Evolutionary conservation across 257 asterid genomes (phyloP), one percentile per base, ranked within the genome.

Genomic region (Pogostemon cablin): DNA sequence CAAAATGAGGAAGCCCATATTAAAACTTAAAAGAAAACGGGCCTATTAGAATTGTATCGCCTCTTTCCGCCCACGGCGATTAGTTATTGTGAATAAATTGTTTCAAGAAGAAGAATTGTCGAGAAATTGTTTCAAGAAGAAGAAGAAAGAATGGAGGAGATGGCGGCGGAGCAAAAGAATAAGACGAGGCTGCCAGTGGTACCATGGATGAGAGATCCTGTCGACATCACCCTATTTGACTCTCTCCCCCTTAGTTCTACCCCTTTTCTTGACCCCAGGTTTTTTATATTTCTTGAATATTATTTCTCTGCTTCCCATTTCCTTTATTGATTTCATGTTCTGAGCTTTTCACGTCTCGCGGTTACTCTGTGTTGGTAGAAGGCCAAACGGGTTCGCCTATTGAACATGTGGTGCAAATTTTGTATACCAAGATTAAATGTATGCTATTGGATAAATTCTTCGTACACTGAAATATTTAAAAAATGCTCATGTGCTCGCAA

Each of bases 161-260:
- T n/a, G 63, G 73, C 40, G 32, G 44, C 35, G 46, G 69, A 76
- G 75, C 55, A 39, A 43, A 77, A 79, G 79, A 82, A 68, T 80
- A 84, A 67, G 78, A 80, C 53, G 38, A 80, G 75, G 35, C 48
- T 75, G 67, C 88, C 96, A 12, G 84, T 84, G 72, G 65, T 88
- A 75, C 90, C 97, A 84, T 91, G 96, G 97, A 91, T 91, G 95
- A 88, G 97, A 80, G 84, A 74, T 76, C 97, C 96, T 64, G 61
- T 91, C 7, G 90, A 91, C 49, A 67, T 88, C 57, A 79, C 80
- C 71, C 79, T 72, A 52, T 64, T 71, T 34, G 85, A 79, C 17
- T 75, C 86, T 49, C 83, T 85, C 75, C 85, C 90, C 56, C 78
- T 87, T 17, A 55, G 46, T 72, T 78, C 80, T 42, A 55, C 76